Percentiles rank a stretch among this genome's conserved stretches.
Evolutionary conservation across 345 rosid genomes (phyloP).

Genomic region (Barbarea vulgaris): DNA sequence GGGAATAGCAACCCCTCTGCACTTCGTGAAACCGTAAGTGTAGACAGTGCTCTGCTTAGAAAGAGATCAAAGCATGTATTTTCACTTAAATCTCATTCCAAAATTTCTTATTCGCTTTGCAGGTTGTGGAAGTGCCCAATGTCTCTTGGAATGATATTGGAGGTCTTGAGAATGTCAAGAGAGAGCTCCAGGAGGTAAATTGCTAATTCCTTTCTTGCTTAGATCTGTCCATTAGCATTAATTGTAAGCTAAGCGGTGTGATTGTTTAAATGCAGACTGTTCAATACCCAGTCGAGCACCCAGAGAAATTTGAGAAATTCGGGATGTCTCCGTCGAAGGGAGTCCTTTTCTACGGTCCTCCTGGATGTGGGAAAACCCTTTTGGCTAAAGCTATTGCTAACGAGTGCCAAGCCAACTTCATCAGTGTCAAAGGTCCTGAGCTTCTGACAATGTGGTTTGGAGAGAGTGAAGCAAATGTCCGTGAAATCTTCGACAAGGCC

Average conservation of each 20-base stretch:
- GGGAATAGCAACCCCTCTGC: slow-evolving; percentile 92
- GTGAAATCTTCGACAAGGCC: slow-evolving; percentile 97
- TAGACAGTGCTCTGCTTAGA: neutral
- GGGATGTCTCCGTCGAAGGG: slow-evolving; percentile 99
- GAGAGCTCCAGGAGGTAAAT: slow-evolving; percentile 94
- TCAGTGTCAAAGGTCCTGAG: slow-evolving; percentile 97
- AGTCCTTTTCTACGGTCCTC: slow-evolving; percentile 96
- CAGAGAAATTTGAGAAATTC: slow-evolving; percentile 96
- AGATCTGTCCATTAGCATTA: slow-evolving; percentile 8
- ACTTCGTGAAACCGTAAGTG: slow-evolving; percentile 82
- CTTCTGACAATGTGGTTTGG: slow-evolving; percentile 99
- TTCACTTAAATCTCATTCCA: neutral
- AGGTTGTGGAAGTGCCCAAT: slow-evolving; percentile 99
- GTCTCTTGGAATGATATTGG: slow-evolving; percentile 92
- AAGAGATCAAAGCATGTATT: neutral
- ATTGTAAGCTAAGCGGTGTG: slow-evolving; percentile 4
- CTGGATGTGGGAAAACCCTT: slow-evolving; percentile 98
- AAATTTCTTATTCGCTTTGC: neutral
- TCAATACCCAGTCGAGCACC: slow-evolving; percentile 99
- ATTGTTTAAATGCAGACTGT: slow-evolving; percentile 66
- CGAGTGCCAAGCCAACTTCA: slow-evolving; percentile 96
- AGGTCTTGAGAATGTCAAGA: slow-evolving; percentile 93
- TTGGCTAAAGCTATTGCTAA: slow-evolving; percentile 97
- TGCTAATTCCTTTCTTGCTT: slow-evolving; percentile 4
- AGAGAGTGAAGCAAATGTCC: slow-evolving; percentile 95